phyloP scores from a whole-genome alignment of 192 early-diverging fungal genomes.

The Thamnidium elegans region DNA sequence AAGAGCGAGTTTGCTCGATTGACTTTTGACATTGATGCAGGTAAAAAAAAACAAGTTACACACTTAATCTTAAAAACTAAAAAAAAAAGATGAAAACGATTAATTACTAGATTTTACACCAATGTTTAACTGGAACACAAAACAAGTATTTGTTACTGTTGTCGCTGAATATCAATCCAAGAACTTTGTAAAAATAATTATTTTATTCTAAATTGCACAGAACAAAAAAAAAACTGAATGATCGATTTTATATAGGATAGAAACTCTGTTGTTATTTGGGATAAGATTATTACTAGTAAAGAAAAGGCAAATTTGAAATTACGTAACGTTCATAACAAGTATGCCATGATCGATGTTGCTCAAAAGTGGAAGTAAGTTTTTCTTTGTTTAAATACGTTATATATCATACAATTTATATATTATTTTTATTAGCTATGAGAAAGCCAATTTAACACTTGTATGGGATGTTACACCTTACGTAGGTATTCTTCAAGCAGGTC shows the following conservation, averaged over 20 bases:
- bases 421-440: conserved; percentile 35
- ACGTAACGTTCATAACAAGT: conserved; percentile 60
- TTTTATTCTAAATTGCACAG: too few relatives aligned
- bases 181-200: conserved; percentile 51
- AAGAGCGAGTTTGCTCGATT: conserved; percentile 61
- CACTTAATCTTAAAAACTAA: neutral
- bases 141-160: conserved; percentile 79
- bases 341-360: conserved; percentile 66
- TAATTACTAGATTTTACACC: conserved; percentile 62
- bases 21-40: conserved; percentile 66
- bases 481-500: conserved; percentile 59
- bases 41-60: conserved; percentile 37
- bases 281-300: conserved; percentile 71
- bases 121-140: conserved; percentile 89
- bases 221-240: neutral
- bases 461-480: conserved; percentile 83
- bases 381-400: neutral
- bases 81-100: too few relatives aligned
- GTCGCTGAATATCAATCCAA: conserved; percentile 74
- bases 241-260: conserved; percentile 37
- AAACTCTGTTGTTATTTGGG: conserved; percentile 84
- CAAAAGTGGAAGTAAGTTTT: conserved; percentile 61
- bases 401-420: neutral
- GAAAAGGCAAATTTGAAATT: conserved; percentile 59
- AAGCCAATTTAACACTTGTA: conserved; percentile 71